Percentiles rank a stretch among this genome's conserved stretches.
phyloP scores from a whole-genome alignment of 2,329 filamentous ascomycete species.

The Sarocladium kiliense region DNA sequence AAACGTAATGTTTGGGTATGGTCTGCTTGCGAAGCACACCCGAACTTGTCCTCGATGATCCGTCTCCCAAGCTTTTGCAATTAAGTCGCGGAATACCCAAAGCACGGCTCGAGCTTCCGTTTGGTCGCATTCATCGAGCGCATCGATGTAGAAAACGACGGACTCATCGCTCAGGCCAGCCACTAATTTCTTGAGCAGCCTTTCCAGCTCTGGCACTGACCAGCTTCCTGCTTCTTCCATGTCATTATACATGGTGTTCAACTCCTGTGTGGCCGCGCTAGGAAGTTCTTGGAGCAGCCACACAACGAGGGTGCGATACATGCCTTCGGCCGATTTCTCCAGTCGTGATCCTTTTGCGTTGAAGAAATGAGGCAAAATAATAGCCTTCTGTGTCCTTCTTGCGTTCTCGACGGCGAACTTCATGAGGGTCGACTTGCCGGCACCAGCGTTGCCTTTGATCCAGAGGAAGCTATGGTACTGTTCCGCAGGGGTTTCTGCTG shows the following conservation, averaged over 20 bases:
- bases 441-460: slow-evolving; percentile 39
- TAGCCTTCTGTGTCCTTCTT: slow-evolving; percentile 11
- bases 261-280: not conserved
- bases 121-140: not conserved
- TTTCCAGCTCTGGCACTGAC: not conserved
- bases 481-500: not conserved
- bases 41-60: not conserved
- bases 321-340: slow-evolving; percentile 36
- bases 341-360: slow-evolving; percentile 36
- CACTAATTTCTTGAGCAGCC: not conserved
- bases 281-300: slow-evolving; percentile 31
- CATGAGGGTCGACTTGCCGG: slow-evolving; percentile 42
- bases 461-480: slow-evolving; percentile 15
- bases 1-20: not conserved
- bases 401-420: slow-evolving; percentile 25
- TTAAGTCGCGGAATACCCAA: not conserved
- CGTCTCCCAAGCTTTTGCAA: not conserved
- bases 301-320: no score
- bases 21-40: not conserved
- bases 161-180: not conserved
- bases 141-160: not conserved
- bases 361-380: slow-evolving; percentile 42
- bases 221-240: not conserved
- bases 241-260: not conserved
- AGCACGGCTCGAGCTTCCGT: not conserved